Conservation (phyloP, 768 basidiomycete genomes). For the Tephrocybe sp. region DNA sequence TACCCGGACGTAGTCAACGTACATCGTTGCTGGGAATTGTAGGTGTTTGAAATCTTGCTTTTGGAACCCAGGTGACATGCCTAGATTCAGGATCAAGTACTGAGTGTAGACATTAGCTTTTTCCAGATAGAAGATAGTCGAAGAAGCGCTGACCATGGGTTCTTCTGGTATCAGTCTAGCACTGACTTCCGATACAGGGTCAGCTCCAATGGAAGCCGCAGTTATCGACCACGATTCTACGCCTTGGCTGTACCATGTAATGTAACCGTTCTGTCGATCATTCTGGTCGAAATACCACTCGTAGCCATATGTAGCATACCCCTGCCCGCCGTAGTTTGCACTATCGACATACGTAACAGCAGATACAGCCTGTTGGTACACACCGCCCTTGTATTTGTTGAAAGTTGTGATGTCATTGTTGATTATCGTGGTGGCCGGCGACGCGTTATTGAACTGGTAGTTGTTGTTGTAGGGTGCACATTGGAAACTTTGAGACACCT, state of each 20-base stretch:
- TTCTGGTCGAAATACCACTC: slow-evolving; percentile 83
- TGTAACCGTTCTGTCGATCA: slow-evolving; percentile 65
- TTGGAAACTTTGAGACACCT: slow-evolving; percentile 83
- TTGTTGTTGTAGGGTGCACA: slow-evolving; percentile 74
- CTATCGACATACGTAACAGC: slow-evolving; percentile 58
- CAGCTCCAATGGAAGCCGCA: slow-evolving; percentile 65
- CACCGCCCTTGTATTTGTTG: slow-evolving; percentile 72
- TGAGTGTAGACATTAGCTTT: slow-evolving; percentile 26
- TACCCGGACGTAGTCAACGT: slow-evolving; percentile 87
- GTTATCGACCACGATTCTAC: slow-evolving; percentile 71
- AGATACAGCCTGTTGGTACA: slow-evolving; percentile 75
- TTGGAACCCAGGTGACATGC: slow-evolving; percentile 79
- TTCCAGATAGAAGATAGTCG: not conserved
- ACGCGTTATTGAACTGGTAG: slow-evolving; percentile 58
- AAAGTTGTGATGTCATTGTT: slow-evolving; percentile 49
- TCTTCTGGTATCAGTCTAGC: slow-evolving; percentile 84
- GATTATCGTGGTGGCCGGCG: slow-evolving; percentile 54
- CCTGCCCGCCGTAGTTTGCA: slow-evolving; percentile 53
- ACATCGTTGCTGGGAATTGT: slow-evolving; percentile 77
- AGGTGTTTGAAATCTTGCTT: slow-evolving; percentile 69
- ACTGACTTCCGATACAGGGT: slow-evolving; percentile 55
- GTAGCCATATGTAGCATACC: slow-evolving; percentile 66
- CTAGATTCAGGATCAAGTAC: slow-evolving; percentile 86
- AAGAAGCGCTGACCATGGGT: slow-evolving; percentile 72
- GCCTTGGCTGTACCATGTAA: slow-evolving; percentile 80